Conservation (phyloP, 768 basidiomycete genomes). For the Rhizopogon sp. region DNA sequence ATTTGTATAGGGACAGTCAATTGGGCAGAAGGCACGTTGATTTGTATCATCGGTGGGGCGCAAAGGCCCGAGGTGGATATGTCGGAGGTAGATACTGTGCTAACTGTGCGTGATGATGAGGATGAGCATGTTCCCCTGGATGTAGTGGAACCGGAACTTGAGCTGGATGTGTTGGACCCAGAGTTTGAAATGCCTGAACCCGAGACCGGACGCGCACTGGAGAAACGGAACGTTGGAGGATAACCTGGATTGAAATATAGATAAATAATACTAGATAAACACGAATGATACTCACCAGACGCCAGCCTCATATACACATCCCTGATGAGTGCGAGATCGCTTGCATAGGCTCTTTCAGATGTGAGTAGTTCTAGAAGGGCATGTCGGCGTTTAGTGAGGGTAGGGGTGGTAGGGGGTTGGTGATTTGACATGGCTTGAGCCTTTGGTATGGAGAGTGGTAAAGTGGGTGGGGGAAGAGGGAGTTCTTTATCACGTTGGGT, state of each 20-base stretch:
- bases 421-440: slow-evolving; percentile 11
- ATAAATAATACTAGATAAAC: neutral
- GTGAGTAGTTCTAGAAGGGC: slow-evolving; percentile 74
- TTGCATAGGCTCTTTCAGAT: slow-evolving; percentile 77
- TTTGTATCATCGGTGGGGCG: slow-evolving; percentile 8
- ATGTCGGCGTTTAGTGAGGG: slow-evolving; percentile 66
- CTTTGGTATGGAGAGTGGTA: neutral
- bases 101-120: slow-evolving; percentile 36
- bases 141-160: slow-evolving; percentile 11
- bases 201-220: slow-evolving; percentile 21
- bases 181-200: slow-evolving; percentile 13
- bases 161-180: neutral
- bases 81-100: slow-evolving; percentile 49
- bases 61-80: slow-evolving; percentile 17
- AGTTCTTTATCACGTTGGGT: slow-evolving; percentile 22
- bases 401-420: slow-evolving; percentile 26
- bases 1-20: neutral
- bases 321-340: slow-evolving; percentile 74
- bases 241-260: slow-evolving; percentile 26
- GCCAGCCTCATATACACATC: slow-evolving; percentile 79
- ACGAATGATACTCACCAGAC: slow-evolving; percentile 46
- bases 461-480: slow-evolving; percentile 20
- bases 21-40: neutral
- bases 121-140: slow-evolving; percentile 32
- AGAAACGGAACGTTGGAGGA: slow-evolving; percentile 32